A percentile compares a stretch with the other conserved stretches of the same genome.
Evolutionary conservation across 108 stramenopile species (phyloP).

Genomic region (Phaeodactylum tricornutum): DNA sequence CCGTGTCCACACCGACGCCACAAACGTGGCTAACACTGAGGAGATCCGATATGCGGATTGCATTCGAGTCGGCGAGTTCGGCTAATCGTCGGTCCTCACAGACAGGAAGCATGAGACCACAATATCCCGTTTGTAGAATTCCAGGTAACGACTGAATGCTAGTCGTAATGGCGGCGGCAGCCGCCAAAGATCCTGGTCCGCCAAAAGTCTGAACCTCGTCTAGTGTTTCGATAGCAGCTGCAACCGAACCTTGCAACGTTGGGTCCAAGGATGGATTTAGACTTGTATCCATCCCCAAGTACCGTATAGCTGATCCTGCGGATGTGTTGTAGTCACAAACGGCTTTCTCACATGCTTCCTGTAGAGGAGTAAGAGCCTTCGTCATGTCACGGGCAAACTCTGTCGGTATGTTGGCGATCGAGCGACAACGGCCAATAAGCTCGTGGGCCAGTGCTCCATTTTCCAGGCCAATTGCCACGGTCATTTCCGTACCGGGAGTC

Average conservation of each 20-base stretch:
- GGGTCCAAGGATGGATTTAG: conserved; percentile 70
- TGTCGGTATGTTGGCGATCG: conserved; percentile 30
- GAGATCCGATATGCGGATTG: conserved; percentile 34
- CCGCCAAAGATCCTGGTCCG: conserved; percentile 52
- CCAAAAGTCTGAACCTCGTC: conserved; percentile 63
- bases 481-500: conserved; percentile 4
- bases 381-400: conserved; percentile 29
- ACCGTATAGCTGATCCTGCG: conserved; percentile 2
- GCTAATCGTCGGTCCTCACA: conserved; percentile 69
- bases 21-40: conserved; percentile 67
- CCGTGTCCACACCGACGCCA: conserved; percentile 81
- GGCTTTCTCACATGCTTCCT: conserved; percentile 21
- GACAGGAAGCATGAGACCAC: conserved; percentile 80
- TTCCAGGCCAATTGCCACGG: conserved; percentile 74
- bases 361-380: conserved; percentile 41
- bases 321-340: not conserved
- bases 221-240: conserved; percentile 62
- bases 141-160: conserved; percentile 52
- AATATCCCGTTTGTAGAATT: conserved; percentile 59
- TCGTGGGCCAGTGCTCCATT: conserved; percentile 51
- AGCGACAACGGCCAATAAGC: conserved; percentile 29
- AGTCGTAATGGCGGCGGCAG: conserved; percentile 63
- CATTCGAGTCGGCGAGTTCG: conserved; percentile 23
- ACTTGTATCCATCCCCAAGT: conserved; percentile 69
- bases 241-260: conserved; percentile 50